Base-by-base conservation (phyloP, 2,329 filamentous ascomycete genomes). In the Aspergillus udagawae region DNA sequence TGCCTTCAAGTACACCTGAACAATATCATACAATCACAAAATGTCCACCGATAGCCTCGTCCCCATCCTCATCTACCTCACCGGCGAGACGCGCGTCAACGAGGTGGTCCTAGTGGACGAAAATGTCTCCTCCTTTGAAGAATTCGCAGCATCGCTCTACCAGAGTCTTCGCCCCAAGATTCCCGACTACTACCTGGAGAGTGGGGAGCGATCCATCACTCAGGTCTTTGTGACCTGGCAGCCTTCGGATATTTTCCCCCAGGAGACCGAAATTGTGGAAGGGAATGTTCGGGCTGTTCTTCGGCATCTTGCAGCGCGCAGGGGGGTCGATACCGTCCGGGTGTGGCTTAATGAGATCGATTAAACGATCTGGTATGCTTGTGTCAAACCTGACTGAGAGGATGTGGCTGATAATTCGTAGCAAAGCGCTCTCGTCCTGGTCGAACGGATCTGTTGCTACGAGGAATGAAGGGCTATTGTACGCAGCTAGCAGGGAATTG, bases 331-430 rank as follows among this genome's bases (percentile, higher is more conserved):
- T 35, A 55, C 42, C 14, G 29, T 55, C 23, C 53, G 47, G 5
- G 53, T 55, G 12, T 55, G 53, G 53, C 45, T 55, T 8, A 51
- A 55, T 25, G 47, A 50, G 25, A 51, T 55, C 51, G 53, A 55
- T 8, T 55, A 55, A n/a, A 51, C 2, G 0, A 44, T 4, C 10
- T 0, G n/a, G 41, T 44, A 44, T 44, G 32, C 3, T 6, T 17
- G 14, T 6, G 7, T 1, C 4, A 6, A 17, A 7, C 17, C 2
- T 17, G 32, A 38, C 7, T 17, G 14, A 7, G 32, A 17, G 32
- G 14, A 38, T 17, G 0, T 17, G 32, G 3, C 32, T 38, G 14
- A 38, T 17, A 14, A 14, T 17, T 17, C 5, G 5, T 14, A 17
- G 6, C 4, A 35, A 5, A 35, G 2, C 4, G 6, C 32, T 35